phyloP scores from a whole-genome alignment of 768 basidiomycete genomes.

The Leccinum rimulosum region DNA sequence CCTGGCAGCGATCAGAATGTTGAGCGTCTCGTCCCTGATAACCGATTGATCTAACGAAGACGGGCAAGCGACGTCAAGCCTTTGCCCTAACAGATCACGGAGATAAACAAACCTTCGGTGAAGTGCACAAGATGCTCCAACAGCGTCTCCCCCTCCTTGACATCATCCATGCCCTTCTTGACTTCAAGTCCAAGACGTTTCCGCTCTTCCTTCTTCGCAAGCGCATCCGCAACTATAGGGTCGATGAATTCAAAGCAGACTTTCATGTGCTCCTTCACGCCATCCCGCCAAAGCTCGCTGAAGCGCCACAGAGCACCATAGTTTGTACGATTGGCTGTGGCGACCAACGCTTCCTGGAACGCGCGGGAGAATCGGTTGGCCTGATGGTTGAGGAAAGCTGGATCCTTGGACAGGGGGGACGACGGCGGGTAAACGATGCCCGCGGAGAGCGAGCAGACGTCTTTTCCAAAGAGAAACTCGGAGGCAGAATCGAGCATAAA shows the following conservation, averaged over 20 bases:
- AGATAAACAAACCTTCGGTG: constrained; percentile 43
- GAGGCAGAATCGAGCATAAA: constrained; percentile 60
- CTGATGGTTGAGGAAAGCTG: constrained; percentile 7
- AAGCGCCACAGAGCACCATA: constrained; percentile 45
- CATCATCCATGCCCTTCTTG: constrained; percentile 22
- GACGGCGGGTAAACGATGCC: constrained; percentile 36
- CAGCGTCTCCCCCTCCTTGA: constrained; percentile 42
- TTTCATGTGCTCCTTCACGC: constrained; percentile 36
- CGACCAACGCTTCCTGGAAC: constrained; percentile 19
- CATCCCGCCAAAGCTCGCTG: constrained; percentile 44
- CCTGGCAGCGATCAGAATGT: constrained; percentile 30
- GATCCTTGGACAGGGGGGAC: constrained; percentile 22
- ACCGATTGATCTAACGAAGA: constrained; percentile 17
- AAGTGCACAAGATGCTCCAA: constrained; percentile 52
- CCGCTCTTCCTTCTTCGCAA: constrained; percentile 34
- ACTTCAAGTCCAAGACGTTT: constrained; percentile 4
- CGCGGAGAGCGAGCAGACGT: constrained; percentile 37
- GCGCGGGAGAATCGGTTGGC: no score
- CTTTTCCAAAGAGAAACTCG: constrained; percentile 51
- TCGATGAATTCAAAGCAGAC: constrained; percentile 47
- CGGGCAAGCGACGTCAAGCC: neutral
- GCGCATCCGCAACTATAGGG: constrained; percentile 43
- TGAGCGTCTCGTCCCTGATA: constrained; percentile 28
- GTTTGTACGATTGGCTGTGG: constrained; percentile 31
- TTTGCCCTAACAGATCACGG: neutral